Conservation (phyloP, 345 rosid species). For the Populus davidiana region DNA sequence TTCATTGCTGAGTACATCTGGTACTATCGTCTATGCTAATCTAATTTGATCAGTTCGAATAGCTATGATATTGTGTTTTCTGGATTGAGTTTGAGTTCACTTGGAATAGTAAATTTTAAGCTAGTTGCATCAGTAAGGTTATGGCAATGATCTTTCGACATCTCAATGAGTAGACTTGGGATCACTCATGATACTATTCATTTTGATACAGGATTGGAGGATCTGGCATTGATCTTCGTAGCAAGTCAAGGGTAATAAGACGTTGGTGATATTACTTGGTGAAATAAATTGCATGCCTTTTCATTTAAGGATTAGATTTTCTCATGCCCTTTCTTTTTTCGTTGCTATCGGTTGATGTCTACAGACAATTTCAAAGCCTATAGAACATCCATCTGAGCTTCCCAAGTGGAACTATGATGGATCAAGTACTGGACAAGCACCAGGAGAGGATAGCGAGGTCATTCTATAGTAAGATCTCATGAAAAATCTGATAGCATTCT, state of each 20-base stretch:
- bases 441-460: conserved; percentile 98
- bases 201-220: conserved; percentile 83
- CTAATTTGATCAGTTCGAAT: neutral
- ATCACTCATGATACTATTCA: conserved; percentile 1
- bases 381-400: conserved; percentile 88
- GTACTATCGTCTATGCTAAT: conserved; percentile 32
- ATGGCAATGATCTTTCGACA: neutral
- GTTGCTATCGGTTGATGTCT: neutral
- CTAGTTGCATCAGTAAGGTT: neutral
- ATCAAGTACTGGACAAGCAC: conserved; percentile 97
- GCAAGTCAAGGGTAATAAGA: conserved; percentile 85
- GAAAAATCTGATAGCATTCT: neutral
- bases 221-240: conserved; percentile 74
- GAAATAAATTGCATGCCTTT: conserved; percentile 9
- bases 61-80: neutral
- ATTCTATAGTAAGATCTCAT: conserved; percentile 76
- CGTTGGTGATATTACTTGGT: neutral
- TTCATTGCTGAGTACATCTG: conserved; percentile 97
- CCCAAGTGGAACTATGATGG: conserved; percentile 99
- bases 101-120: neutral
- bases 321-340: conserved; percentile 5
- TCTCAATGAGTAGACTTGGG: neutral
- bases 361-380: conserved; percentile 82
- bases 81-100: neutral
- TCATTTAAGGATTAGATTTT: conserved; percentile 2